Conservation (phyloP, 2,329 filamentous ascomycete genomes). For the Phyllachora maydis region DNA sequence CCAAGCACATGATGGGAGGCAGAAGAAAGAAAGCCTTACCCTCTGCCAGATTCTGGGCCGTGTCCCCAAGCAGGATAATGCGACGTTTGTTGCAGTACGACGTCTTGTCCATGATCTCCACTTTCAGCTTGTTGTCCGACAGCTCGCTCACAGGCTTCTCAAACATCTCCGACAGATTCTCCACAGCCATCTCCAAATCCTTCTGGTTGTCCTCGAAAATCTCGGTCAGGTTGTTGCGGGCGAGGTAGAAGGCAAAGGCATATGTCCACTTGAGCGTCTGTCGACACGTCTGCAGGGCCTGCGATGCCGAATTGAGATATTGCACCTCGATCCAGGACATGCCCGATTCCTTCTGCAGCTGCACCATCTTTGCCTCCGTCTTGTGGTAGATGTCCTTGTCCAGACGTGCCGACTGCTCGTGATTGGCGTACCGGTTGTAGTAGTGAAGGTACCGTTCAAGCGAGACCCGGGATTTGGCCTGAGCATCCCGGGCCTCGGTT, state of each 20-base stretch:
- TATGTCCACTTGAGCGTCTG: slow-evolving; percentile 99
- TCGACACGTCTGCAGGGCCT: slow-evolving; percentile 87
- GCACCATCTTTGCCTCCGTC: slow-evolving; percentile 98
- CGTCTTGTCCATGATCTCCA: slow-evolving; percentile 97
- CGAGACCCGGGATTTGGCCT: slow-evolving; percentile 75
- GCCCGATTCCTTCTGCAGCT: slow-evolving; percentile 77
- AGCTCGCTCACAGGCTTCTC: slow-evolving; percentile 88
- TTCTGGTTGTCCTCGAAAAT: slow-evolving; percentile 99
- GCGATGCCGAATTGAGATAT: slow-evolving; percentile 82
- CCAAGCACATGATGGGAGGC: background rate
- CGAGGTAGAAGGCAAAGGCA: slow-evolving; percentile 94
- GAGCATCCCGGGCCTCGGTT: slow-evolving; percentile 71
- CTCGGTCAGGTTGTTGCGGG: slow-evolving; percentile 82
- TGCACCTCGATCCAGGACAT: slow-evolving; percentile 99
- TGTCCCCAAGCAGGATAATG: slow-evolving; percentile 77
- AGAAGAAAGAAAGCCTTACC: slow-evolving; percentile 33
- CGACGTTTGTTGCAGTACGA: slow-evolving; percentile 87
- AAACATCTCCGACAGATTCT: slow-evolving; percentile 96
- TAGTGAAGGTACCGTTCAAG: slow-evolving; percentile 96
- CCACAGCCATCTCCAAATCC: slow-evolving; percentile 90
- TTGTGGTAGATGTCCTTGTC: slow-evolving; percentile 93
- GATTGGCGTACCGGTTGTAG: slow-evolving; percentile 97
- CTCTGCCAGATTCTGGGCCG: slow-evolving; percentile 75
- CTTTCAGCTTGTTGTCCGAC: slow-evolving; percentile 72
- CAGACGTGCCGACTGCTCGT: slow-evolving; percentile 90